phyloP scores from a whole-genome alignment of 2,329 filamentous ascomycete species.

The Exophiala sideris region DNA sequence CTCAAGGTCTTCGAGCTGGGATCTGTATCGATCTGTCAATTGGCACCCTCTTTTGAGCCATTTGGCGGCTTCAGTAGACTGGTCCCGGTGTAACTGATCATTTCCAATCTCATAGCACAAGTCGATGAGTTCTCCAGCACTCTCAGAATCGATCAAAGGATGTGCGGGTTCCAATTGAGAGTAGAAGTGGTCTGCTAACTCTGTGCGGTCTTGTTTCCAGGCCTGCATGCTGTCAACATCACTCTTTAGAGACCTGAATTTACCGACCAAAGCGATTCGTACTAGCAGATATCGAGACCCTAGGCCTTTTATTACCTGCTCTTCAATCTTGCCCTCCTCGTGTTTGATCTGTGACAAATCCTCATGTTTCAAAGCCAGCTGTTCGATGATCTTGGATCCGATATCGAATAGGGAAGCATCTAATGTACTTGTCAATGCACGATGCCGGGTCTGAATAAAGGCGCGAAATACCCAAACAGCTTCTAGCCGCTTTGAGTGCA shows the following conservation, averaged over 20 bases:
- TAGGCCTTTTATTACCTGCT: constrained; percentile 30
- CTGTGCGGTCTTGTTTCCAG: constrained; percentile 69
- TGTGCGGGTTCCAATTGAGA: constrained; percentile 50
- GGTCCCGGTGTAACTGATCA: constrained; percentile 50
- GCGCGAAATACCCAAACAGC: constrained; percentile 49
- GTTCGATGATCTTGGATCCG: constrained; percentile 61
- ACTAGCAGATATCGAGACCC: constrained; percentile 59
- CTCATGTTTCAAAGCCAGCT: constrained; percentile 47
- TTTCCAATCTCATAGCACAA: constrained; percentile 71
- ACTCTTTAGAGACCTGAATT: background rate
- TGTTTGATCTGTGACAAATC: background rate
- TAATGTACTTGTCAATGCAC: background rate
- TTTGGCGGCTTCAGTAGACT: constrained; percentile 56
- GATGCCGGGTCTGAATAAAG: background rate
- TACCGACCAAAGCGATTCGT: constrained; percentile 62
- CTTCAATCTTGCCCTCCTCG: background rate
- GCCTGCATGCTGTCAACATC: constrained; percentile 49
- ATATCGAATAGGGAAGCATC: constrained; percentile 48
- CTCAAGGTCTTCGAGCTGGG: constrained; percentile 56
- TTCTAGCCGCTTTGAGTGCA: constrained; percentile 62
- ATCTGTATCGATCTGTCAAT: constrained; percentile 54
- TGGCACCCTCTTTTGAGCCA: constrained; percentile 72
- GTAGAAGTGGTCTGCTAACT: constrained; percentile 77
- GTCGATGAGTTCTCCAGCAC: constrained; percentile 63
- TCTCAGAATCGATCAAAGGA: constrained; percentile 44